Percentiles rank a stretch among this genome's conserved stretches.
phyloP scores from a whole-genome alignment of 2,329 filamentous ascomycete species.

The Apiospora aurea region DNA sequence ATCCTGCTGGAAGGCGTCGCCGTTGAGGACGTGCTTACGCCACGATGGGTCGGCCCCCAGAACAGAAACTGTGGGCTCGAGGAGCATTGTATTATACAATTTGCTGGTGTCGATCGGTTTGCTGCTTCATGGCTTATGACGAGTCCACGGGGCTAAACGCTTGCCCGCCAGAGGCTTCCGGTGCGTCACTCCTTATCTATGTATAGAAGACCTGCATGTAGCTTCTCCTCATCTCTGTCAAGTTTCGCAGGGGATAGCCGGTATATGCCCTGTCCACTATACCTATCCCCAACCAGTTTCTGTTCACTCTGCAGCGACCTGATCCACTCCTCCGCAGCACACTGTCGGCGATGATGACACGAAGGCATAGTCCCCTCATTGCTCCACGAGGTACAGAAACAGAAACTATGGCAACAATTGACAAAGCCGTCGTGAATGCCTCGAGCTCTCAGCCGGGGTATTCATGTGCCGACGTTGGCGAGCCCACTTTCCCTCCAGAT shows the following conservation, averaged over 20 bases:
- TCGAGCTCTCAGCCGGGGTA: neutral
- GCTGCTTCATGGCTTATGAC: neutral
- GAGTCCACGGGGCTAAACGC: neutral
- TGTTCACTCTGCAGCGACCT: neutral
- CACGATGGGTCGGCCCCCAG: conserved; percentile 46
- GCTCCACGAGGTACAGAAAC: neutral
- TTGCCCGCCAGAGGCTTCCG: neutral
- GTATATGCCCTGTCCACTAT: neutral
- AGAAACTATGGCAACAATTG: neutral
- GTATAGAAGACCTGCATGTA: neutral
- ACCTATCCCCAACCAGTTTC: neutral
- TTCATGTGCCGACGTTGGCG: conserved; percentile 13
- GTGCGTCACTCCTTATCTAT: neutral
- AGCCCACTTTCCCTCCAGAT: conserved; percentile 1
- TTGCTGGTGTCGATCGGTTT: neutral
- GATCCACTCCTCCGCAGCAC: conserved; percentile 2
- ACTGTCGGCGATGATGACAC: neutral
- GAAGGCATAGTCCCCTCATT: neutral
- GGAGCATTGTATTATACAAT: conserved; percentile 33
- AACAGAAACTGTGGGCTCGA: conserved; percentile 41
- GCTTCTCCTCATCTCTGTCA: neutral
- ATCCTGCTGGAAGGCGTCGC: conserved; percentile 57
- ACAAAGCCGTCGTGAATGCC: neutral
- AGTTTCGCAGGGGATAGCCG: neutral
- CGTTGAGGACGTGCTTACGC: conserved; percentile 50